Base-by-base conservation (phyloP, 2,329 filamentous ascomycete species). In the Mollisia scopiformis region DNA sequence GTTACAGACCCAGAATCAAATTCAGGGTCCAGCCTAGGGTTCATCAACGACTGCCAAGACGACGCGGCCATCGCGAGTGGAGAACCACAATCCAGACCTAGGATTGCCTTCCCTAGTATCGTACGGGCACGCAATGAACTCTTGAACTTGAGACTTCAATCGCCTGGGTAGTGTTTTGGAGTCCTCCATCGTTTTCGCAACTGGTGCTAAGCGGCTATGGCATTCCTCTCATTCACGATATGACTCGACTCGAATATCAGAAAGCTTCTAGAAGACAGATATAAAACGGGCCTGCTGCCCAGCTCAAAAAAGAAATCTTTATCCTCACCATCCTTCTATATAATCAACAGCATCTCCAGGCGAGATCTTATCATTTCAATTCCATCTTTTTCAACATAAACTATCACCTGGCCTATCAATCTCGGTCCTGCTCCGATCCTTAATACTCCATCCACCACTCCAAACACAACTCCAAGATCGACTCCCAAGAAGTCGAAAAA, bases 301-400 rank as follows among this genome's bases (percentile, higher is more conserved):
- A 31, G 57, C 31, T 16, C n/a, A 46, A 59, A 46, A 59, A 62
- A 62, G 33, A 30, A 57, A 63, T 53, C 54, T 41, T 25, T 35
- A 41, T 58, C 47, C 33, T 27, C 53, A 51, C 52, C 59, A 33
- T 58, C 58, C 58, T 54, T 39, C 27, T 31, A 58, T 56, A 49
- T 49, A 55, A 59, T 57, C 53, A 57, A 52, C 55, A 59, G 50
- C 60, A 27, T 58, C 63, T 66, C 63, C 63, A 41, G 63, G 63
- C 43, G 63, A 66, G 63, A 63, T 60, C 58, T 61, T 25, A 50
- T 57, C 53, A 39, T 49, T 21, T 43, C 7, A 21, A 47, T 47
- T 47, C 2, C 33, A 25, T 52, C 28, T 31, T 39, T 47, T 23
- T 28, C 31, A 49, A 33, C 25, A 50, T 55, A 57, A 54, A 58